Base-by-base conservation (phyloP, 805 yeast genomes). In the Saccharomycopsis fibuligera region DNA sequence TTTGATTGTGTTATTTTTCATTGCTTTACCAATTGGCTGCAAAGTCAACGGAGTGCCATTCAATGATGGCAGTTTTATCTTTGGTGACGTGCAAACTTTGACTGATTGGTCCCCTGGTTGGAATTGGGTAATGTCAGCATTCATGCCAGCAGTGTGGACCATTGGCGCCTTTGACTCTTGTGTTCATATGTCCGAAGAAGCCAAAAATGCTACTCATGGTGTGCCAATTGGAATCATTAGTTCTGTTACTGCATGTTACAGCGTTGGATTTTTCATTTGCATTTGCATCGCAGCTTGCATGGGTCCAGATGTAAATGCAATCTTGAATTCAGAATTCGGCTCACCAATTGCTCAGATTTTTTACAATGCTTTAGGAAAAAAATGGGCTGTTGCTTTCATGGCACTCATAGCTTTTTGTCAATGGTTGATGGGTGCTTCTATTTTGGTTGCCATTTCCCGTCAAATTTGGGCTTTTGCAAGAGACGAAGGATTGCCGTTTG, bases 391-490 rank as follows among this genome's bases (percentile, higher is more conserved):
- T 41, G 83, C 81, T 0, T 70, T 81, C 54, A 76, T 81, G 81
- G 56, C 77, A 2, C 56, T 81, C 44, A 74, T 79, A 59, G 73
- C 79, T 9, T 60, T 72, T 53, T 78, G 84, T 22, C 86, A 81
- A 60, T 79, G 75, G 62, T 64, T 81, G 47, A 82, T 81, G 86
- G 83, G 84, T 14, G 69, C 77, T 27, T 75, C 83, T 5, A 72
- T 76, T 48, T 62, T 79, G 41, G 69, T 79, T 31, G 85, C 86
- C 17, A 71, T 75, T 5, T 78, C 85, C 2, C 73, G 88, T 62
- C 87, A 81, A 62, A 70, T 79, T 48, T 82, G 83, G 79, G 86
- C 87, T 3, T 81, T 81, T 64, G 81, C 86, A 23, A 75, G 90
- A 68, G 90, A 83, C 62, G 81, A 79, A 52, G 87, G 87, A 29